Conservation (phyloP, 1,284 basidiomycete genomes). For the Heliocybe sulcata region DNA sequence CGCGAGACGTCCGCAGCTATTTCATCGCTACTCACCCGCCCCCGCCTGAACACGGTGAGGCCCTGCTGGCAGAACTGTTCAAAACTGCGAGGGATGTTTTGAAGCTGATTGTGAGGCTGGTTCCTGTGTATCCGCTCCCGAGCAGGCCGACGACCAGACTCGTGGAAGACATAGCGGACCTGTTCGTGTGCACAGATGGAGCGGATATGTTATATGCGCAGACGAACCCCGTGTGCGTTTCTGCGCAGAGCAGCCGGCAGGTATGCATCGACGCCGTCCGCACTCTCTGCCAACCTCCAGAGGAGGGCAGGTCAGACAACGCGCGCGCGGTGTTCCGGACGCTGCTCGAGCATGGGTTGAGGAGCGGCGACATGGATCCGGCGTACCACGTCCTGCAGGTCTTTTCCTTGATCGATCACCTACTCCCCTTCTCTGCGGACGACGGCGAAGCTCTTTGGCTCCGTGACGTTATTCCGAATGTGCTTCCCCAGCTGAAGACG, state of each 20-base stretch:
- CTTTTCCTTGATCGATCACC: slow-evolving; percentile 45
- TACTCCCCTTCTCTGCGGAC: slow-evolving; percentile 37
- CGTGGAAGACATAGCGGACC: slow-evolving; percentile 36
- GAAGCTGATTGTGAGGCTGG: slow-evolving; percentile 38
- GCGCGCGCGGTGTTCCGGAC: slow-evolving; percentile 43
- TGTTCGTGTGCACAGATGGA: slow-evolving; percentile 48
- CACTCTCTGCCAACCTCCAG: slow-evolving; percentile 22
- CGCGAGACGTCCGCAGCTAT: slow-evolving; percentile 41
- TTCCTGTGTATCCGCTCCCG: slow-evolving; percentile 38
- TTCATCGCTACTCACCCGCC: slow-evolving; percentile 35
- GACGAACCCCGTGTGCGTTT: slow-evolving; percentile 27
- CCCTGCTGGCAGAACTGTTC: slow-evolving; percentile 46
- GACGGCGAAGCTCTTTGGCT: slow-evolving; percentile 36
- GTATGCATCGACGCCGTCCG: slow-evolving; percentile 44
- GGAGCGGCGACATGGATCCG: slow-evolving; percentile 39
- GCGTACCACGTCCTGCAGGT: slow-evolving; percentile 47
- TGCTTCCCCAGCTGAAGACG: slow-evolving; percentile 41
- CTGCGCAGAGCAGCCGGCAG: slow-evolving; percentile 36
- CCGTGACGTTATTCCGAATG: slow-evolving; percentile 44
- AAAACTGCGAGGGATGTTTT: slow-evolving; percentile 45
- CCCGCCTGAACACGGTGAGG: slow-evolving; percentile 19
- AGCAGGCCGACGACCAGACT: slow-evolving; percentile 39
- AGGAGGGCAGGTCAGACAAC: slow-evolving; percentile 26
- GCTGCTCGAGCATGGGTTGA: slow-evolving; percentile 41
- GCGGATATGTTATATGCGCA: slow-evolving; percentile 36